Evolutionary conservation across 129 eudicot genomes (phyloP).

Genomic region (carrot (Daucus carota)): DNA sequence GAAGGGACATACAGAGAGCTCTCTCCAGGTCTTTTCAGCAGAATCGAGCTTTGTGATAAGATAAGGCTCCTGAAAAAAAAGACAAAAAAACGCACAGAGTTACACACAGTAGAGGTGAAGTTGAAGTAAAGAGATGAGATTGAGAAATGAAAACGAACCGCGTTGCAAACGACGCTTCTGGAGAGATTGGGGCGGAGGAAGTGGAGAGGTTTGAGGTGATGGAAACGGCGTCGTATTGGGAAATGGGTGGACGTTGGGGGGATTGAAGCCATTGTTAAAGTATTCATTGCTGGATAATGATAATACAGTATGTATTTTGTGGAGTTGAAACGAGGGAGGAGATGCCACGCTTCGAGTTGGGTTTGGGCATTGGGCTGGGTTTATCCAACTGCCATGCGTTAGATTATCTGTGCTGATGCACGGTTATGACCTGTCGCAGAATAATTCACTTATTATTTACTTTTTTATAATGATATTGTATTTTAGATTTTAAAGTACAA

Average conservation of each 20-base stretch:
- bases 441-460: too few relatives aligned
- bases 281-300: conserved; percentile 28
- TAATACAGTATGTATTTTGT: too few relatives aligned
- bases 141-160: conserved; percentile 36
- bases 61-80: conserved; percentile 73
- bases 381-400: too few relatives aligned
- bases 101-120: neutral
- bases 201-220: conserved; percentile 9
- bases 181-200: conserved; percentile 19
- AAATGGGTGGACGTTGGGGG: conserved; percentile 34
- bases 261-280: conserved; percentile 26
- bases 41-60: conserved; percentile 79
- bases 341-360: too few relatives aligned
- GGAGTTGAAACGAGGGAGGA: neutral
- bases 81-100: neutral
- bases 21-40: conserved; percentile 96
- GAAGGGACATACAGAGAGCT: conserved; percentile 53
- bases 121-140: neutral
- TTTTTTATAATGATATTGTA: too few relatives aligned
- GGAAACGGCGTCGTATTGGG: conserved; percentile 9
- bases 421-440: too few relatives aligned
- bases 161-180: conserved; percentile 59
- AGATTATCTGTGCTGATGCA: too few relatives aligned
- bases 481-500: too few relatives aligned
- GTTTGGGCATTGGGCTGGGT: too few relatives aligned